Percentiles rank a stretch among this genome's conserved stretches.
These are phyloP conservation scores for Epichloe sylvatica DNA, from an alignment of 2,329 filamentous ascomycete species.

Conservation along the genomic window DNA sequence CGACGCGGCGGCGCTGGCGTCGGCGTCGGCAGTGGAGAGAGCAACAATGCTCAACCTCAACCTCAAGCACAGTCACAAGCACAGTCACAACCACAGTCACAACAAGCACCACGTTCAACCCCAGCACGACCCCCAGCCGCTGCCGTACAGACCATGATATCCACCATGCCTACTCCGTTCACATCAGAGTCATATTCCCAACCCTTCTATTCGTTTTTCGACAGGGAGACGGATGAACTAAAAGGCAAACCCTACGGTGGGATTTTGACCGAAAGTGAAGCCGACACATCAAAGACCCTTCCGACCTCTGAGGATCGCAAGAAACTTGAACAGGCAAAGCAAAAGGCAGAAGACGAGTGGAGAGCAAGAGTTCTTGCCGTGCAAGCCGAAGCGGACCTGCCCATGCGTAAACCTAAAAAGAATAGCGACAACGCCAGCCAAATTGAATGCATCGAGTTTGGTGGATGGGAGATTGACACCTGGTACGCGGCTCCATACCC, in stretches of 20 bases:
- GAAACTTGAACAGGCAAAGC: conserved; percentile 77
- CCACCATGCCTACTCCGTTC: conserved; percentile 40
- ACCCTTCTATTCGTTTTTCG: conserved; percentile 77
- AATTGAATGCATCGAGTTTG: conserved; percentile 98
- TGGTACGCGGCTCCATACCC: conserved; percentile 98
- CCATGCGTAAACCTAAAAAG: conserved; percentile 56
- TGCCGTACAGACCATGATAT: conserved; percentile 8
- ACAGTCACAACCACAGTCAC: too few species aligned
- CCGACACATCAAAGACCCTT: conserved; percentile 79
- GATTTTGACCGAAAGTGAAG: conserved; percentile 76
- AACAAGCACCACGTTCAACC: conserved; percentile 12
- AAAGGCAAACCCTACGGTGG: conserved; percentile 94
- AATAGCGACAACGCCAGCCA: conserved; percentile 78
- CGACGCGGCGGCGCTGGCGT: conserved; percentile 11
- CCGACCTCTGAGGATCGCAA: conserved; percentile 68
- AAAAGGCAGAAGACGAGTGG: conserved; percentile 87
- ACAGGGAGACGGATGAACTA: conserved; percentile 75
- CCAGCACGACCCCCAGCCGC: conserved; percentile 8
- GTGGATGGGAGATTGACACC: conserved; percentile 93
- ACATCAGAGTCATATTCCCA: conserved; percentile 50
- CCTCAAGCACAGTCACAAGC: too few species aligned
- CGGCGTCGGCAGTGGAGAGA: conserved; percentile 5
- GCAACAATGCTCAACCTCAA: too few species aligned
- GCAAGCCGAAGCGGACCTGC: conserved; percentile 50
- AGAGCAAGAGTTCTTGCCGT: conserved; percentile 47